Evolutionary conservation across 306 rosid genomes (phyloP).

Genomic region (Cyclanthera cordifolia): DNA sequence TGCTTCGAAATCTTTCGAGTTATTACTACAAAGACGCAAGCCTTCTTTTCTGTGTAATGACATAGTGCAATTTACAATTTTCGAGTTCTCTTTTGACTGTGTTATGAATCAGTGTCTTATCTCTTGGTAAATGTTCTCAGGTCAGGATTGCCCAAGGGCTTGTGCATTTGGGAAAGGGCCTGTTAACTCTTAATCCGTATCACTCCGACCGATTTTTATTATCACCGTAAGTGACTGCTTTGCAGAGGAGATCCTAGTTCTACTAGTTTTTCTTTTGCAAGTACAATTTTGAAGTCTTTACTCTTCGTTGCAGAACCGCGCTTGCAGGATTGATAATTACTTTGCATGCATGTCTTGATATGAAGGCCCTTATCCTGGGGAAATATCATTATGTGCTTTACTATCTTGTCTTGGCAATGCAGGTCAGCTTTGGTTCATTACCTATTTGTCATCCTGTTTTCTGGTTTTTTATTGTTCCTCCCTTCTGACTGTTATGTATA

Average conservation of each 20-base stretch:
- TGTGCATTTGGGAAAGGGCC: constrained; percentile 95
- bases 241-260: background rate
- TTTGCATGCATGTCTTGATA: constrained; percentile 94
- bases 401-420: constrained; percentile 96
- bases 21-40: constrained; percentile 95
- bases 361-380: constrained; percentile 75
- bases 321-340: constrained; percentile 75
- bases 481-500: constrained; percentile 4
- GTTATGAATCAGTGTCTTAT: background rate
- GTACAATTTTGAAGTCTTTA: background rate
- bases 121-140: constrained; percentile 26
- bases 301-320: constrained; percentile 49
- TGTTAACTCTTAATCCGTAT: constrained; percentile 84
- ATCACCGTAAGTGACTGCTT: constrained; percentile 54
- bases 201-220: constrained; percentile 92
- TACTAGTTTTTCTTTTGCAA: background rate
- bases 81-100: constrained; percentile 13
- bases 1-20: constrained; percentile 97
- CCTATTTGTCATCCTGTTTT: background rate
- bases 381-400: constrained; percentile 90
- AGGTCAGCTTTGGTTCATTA: constrained; percentile 39
- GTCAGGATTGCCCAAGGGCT: constrained; percentile 99
- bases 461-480: constrained; percentile 4
- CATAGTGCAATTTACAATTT: constrained; percentile 1
- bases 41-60: constrained; percentile 86